These are phyloP conservation scores for Fusarium sulawesiense DNA, from an alignment of 2,329 filamentous ascomycete species.

Conservation along the genomic window DNA sequence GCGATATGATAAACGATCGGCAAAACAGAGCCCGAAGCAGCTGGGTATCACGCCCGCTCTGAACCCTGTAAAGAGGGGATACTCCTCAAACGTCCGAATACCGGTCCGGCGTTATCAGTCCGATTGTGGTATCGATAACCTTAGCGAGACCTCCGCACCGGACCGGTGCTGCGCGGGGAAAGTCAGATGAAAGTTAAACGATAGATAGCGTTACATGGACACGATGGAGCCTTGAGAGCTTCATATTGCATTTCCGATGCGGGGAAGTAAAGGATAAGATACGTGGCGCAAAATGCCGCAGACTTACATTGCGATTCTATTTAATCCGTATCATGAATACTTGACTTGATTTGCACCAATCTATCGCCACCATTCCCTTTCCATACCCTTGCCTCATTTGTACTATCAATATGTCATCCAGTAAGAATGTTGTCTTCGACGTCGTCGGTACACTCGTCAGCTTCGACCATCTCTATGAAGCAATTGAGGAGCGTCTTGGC, in stretches of 20 bases:
- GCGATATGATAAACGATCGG: neutral
- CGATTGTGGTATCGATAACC: neutral
- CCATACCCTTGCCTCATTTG: neutral
- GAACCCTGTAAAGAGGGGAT: neutral
- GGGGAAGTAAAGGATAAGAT: neutral
- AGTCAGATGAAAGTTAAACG: neutral
- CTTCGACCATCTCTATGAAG: neutral
- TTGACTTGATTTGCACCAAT: neutral
- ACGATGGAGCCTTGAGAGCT: neutral
- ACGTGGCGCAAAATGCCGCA: neutral
- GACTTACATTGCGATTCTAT: neutral
- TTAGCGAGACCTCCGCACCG: neutral
- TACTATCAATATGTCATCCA: neutral
- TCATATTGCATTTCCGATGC: neutral
- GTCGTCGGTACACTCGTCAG: constrained; percentile 1
- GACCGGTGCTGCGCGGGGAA: neutral
- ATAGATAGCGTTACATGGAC: neutral
- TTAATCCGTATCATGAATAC: neutral
- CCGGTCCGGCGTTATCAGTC: neutral
- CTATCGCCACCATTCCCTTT: neutral
- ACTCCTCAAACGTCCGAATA: neutral
- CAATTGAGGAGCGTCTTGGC: neutral
- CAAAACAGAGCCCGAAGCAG: neutral
- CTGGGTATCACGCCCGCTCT: neutral
- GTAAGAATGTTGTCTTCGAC: constrained; percentile 2